Percentiles rank a stretch among this genome's conserved stretches.
These are phyloP conservation scores for Salix suchowensis DNA, from an alignment of 345 rosid species.

Conservation along the genomic window DNA sequence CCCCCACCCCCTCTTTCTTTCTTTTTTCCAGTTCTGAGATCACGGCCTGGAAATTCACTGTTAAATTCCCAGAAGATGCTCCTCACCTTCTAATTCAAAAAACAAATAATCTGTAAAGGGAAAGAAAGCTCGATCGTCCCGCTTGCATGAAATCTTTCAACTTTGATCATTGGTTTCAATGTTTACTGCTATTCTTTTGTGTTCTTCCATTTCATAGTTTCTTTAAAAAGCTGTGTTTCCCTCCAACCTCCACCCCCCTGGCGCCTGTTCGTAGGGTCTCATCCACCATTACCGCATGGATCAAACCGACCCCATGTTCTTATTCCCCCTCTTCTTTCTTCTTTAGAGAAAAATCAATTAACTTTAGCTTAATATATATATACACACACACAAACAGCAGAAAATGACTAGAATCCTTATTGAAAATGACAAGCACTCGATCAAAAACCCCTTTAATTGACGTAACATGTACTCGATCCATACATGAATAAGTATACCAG, in stretches of 20 bases:
- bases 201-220: conserved; percentile 6
- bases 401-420: too few species aligned
- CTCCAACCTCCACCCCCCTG: conserved; percentile 23
- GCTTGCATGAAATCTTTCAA: too few species aligned
- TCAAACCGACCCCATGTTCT: conserved; percentile 35
- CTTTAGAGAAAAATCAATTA: neutral
- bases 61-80: too few species aligned
- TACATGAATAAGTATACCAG: conserved; percentile 13
- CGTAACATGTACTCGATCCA: neutral
- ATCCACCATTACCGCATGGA: conserved; percentile 34
- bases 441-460: neutral
- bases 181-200: too few species aligned
- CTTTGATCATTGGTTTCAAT: neutral
- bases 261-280: conserved; percentile 35
- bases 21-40: too few species aligned
- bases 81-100: too few species aligned
- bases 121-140: too few species aligned
- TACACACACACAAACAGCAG: too few species aligned
- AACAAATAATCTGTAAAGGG: too few species aligned
- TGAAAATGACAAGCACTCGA: neutral
- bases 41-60: too few species aligned
- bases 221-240: conserved; percentile 21
- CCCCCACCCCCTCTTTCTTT: too few species aligned
- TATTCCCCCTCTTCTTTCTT: neutral
- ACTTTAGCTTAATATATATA: too few species aligned